Evolutionary conservation across 495 filamentous ascomycete genomes (phyloP), one percentile per base, ranked within the genome.

Genomic region (Xylaria nigripes): DNA sequence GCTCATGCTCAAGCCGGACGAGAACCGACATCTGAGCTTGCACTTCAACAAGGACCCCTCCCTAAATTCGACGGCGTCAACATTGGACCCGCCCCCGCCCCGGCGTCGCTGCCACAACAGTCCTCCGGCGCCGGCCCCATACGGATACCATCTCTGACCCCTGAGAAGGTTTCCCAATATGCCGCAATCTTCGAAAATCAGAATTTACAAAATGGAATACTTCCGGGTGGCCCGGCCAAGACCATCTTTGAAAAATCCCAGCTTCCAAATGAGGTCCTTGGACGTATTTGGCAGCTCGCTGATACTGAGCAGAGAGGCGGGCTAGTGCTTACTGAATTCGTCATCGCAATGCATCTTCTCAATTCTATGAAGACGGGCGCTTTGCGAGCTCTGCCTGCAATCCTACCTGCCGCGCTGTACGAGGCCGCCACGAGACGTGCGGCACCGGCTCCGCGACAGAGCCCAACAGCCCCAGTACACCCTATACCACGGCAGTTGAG

Each of bases 341-440:
- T 96, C 61, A 93, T 98, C 61, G 92, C 94, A 10, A 98, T 98
- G 93, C 93, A 98, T 72, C 77, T 98, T 25, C 75, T 98, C 48
- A 87, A 87, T 5, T 96, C 91, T 6, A 90, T 84, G 68, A 95
- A 92, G 72, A 86, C 82, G 21, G 87, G 91, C 23, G 76, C 80
- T 6, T 76, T 98, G 68, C 81, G 85, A 50, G 86, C 78, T 43
- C 75, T 97, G 56, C 93, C 93, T 22, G 85, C 76, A 52, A 84
- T 86, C 32, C 78, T 98, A 2, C 94, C 94, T 23, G 81, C 87
- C 16, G 86, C 86, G 2, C 75, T 98, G 15, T 96, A 94, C 59
- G 93, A 97, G 60, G 93, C 94, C 23, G 93, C 94, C 6, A 80
- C 89, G 48, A 82, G 91, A 51, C 73, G 89, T 49, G 77, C 74